Evolutionary conservation across 257 asterid genomes (phyloP).

Genomic region (Solanum medicagineum): DNA sequence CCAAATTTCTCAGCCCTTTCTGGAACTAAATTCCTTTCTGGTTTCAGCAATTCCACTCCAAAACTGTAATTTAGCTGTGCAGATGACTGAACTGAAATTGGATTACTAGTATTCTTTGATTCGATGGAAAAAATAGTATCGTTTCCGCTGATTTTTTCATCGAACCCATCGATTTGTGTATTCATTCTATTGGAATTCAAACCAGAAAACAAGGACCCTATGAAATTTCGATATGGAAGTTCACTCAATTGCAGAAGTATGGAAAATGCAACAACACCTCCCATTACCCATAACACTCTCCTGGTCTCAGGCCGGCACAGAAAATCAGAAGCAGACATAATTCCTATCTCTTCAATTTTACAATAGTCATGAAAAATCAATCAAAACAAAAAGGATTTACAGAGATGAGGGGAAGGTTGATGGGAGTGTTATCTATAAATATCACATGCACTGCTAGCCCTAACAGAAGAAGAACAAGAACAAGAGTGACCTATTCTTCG

Average conservation of each 20-base stretch:
- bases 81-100: neutral
- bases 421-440: neutral
- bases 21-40: slow-evolving; percentile 3
- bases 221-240: slow-evolving; percentile 43
- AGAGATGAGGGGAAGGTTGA: neutral
- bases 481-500: neutral
- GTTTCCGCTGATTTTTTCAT: neutral
- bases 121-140: neutral
- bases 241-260: slow-evolving; percentile 40
- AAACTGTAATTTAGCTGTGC: neutral
- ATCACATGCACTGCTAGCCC: neutral
- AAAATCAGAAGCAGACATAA: neutral
- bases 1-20: neutral
- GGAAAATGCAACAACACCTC: slow-evolving; percentile 31
- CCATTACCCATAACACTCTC: slow-evolving; percentile 36
- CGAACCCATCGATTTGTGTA: neutral
- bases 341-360: neutral
- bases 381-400: neutral
- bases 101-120: neutral
- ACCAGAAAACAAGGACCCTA: slow-evolving; percentile 20
- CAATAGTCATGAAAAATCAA: neutral
- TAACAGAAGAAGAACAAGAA: neutral
- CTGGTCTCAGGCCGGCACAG: slow-evolving; percentile 15
- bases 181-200: neutral
- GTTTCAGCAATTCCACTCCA: neutral